phyloP scores from a whole-genome alignment of 2,329 filamentous ascomycete species.

The Aspergillus sp. region DNA sequence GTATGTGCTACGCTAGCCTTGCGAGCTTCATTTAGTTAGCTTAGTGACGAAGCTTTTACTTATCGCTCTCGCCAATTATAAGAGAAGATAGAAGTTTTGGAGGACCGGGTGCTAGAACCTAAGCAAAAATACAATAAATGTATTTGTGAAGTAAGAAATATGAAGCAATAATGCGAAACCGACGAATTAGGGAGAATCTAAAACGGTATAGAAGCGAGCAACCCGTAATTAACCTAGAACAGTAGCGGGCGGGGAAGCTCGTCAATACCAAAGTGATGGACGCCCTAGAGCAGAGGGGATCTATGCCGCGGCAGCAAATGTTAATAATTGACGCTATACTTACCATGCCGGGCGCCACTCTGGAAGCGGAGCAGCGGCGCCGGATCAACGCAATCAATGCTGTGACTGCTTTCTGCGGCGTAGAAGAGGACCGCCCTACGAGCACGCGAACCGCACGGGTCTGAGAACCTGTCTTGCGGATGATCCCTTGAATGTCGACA shows the following conservation, averaged over 20 bases:
- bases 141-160: slow-evolving; percentile 14
- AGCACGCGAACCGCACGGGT: slow-evolving; percentile 14
- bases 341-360: slow-evolving; percentile 19
- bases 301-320: slow-evolving; percentile 22
- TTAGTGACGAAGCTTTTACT: not conserved
- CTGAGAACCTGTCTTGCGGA: slow-evolving; percentile 12
- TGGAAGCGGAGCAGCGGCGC: slow-evolving; percentile 22
- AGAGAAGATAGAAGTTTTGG: slow-evolving; percentile 12
- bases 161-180: slow-evolving; percentile 18
- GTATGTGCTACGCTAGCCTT: slow-evolving; percentile 5
- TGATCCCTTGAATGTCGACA: slow-evolving; percentile 14
- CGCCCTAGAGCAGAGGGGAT: slow-evolving; percentile 18
- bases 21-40: not conserved
- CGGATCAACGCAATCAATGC: slow-evolving; percentile 24
- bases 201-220: slow-evolving; percentile 18
- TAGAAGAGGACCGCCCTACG: slow-evolving; percentile 20
- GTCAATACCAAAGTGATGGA: slow-evolving; percentile 10
- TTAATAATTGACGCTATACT: slow-evolving; percentile 22
- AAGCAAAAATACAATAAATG: slow-evolving; percentile 13
- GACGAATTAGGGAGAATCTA: slow-evolving; percentile 14
- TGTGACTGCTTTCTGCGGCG: slow-evolving; percentile 21
- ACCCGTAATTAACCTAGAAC: slow-evolving; percentile 20
- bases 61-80: slow-evolving; percentile 1
- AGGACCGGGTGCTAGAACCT: slow-evolving; percentile 6
- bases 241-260: slow-evolving; percentile 15